Conservation (phyloP, 2,329 filamentous ascomycete species). For the Sphaerulina musiva region DNA sequence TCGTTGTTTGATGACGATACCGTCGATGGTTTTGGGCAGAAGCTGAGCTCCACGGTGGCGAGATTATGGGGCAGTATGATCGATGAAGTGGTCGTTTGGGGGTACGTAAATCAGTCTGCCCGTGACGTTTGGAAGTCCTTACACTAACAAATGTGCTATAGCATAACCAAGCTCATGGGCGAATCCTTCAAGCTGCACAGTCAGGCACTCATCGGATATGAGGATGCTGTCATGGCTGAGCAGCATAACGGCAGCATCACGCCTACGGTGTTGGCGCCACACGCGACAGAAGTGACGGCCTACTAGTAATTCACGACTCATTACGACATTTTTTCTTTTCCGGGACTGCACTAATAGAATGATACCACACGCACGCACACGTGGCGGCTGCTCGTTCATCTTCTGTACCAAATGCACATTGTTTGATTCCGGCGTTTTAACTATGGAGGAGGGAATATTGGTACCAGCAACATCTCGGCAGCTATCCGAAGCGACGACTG, state of each 20-base stretch:
- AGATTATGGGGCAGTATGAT: slow-evolving; percentile 96
- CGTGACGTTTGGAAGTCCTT: neutral
- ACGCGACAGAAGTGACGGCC: slow-evolving; percentile 29
- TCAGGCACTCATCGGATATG: slow-evolving; percentile 88
- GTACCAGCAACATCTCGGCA: slow-evolving; percentile 8
- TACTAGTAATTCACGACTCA: slow-evolving; percentile 27
- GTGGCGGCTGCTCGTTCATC: slow-evolving; percentile 9
- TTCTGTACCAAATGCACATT: slow-evolving; percentile 12
- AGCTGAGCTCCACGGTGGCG: slow-evolving; percentile 91
- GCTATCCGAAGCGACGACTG: neutral
- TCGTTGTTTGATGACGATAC: slow-evolving; percentile 86
- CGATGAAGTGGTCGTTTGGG: slow-evolving; percentile 98
- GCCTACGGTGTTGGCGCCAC: slow-evolving; percentile 23
- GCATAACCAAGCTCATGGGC: slow-evolving; percentile 91
- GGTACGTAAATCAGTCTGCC: slow-evolving; percentile 58
- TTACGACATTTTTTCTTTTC: slow-evolving; percentile 14
- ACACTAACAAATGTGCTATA: slow-evolving; percentile 45
- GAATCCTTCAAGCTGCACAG: slow-evolving; percentile 96
- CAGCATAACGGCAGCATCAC: slow-evolving; percentile 22
- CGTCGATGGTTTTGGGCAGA: slow-evolving; percentile 70
- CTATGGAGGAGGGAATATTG: neutral
- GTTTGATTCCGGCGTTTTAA: slow-evolving; percentile 4
- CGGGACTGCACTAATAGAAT: slow-evolving; percentile 14
- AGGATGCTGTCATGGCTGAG: slow-evolving; percentile 61
- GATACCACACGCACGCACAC: slow-evolving; percentile 15